Evolutionary conservation across 305 asterid species (phyloP).

Genomic region (Rubia balearica): DNA sequence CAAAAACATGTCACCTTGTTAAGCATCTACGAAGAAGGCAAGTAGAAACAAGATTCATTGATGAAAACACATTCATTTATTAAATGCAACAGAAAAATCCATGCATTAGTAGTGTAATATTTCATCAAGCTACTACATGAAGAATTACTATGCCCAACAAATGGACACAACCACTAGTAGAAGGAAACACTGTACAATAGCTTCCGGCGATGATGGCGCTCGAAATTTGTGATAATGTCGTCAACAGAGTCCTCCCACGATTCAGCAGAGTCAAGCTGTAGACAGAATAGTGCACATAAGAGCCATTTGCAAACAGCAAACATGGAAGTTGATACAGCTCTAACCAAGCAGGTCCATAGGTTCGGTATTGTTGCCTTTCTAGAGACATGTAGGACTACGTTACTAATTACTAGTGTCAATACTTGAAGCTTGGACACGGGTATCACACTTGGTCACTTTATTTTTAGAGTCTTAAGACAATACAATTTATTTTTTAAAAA

Average conservation of each 20-base stretch:
- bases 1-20: neutral
- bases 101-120: too few species aligned
- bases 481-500: neutral
- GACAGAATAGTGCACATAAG: neutral
- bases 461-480: neutral
- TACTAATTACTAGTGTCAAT: neutral
- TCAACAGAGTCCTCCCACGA: constrained; percentile 46
- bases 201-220: constrained; percentile 42
- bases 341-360: neutral
- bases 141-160: neutral
- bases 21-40: neutral
- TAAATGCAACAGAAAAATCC: too few species aligned
- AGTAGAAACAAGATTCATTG: neutral
- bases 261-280: constrained; percentile 43
- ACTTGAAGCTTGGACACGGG: neutral
- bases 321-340: neutral
- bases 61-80: too few species aligned
- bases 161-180: constrained; percentile 19
- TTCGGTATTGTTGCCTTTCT: neutral
- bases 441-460: neutral
- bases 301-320: neutral
- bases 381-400: neutral
- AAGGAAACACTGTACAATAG: constrained; percentile 41
- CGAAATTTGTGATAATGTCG: constrained; percentile 36
- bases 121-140: neutral